Evolutionary conservation across 208 protist species (phyloP), one percentile per base, ranked within the genome.

Genomic region (Crithidia bombi): DNA sequence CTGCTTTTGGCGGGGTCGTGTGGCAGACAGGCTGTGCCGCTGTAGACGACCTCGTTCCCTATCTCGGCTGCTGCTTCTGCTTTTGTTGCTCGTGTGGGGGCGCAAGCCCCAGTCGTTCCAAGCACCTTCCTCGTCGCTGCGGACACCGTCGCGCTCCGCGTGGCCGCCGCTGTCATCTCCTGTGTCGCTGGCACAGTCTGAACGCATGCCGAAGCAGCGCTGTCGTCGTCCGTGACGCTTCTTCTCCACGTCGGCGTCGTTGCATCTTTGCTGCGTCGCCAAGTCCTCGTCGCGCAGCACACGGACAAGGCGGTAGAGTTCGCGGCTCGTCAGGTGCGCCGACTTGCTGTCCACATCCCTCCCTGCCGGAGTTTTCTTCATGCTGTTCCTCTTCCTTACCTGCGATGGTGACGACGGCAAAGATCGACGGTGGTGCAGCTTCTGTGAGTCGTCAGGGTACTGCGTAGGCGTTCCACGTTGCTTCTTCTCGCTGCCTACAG

Each of bases 241-340:
- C 19, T 32, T 25, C 19, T 25, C 25, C 47, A 3, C 47, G 14
- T 19, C 32, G 47, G 5, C 5, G 25, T 54, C 25, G 0, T 33
- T 39, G 11, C 5, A 2, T 11, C 28, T 38, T 51, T 46, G 12
- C 41, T 19, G 19, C 35, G 0, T n/a, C 19, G 9, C 23, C 11
- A 19, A n/a, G 39, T 39, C 65, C 17, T 28, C 55, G 39, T 57
- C 52, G 2, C 73, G 65, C 17, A 79, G 66, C 1, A 65, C 35
- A 7, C 69, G 62, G 1, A 59, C 65, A 6, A 79, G 66, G 3
- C 33, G 46, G 46, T 79, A 79, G 19, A 79, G 52, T 26, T 79
- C 73, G 2, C 59, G 36, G 23, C 49, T 79, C 17, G 65, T 65
- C 35, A 79, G 35, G 11, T 35, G 30, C 49, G 65, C 50, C n/a